phyloP scores from a whole-genome alignment of 306 rosid genomes.

The Aeschynomene evenia region DNA sequence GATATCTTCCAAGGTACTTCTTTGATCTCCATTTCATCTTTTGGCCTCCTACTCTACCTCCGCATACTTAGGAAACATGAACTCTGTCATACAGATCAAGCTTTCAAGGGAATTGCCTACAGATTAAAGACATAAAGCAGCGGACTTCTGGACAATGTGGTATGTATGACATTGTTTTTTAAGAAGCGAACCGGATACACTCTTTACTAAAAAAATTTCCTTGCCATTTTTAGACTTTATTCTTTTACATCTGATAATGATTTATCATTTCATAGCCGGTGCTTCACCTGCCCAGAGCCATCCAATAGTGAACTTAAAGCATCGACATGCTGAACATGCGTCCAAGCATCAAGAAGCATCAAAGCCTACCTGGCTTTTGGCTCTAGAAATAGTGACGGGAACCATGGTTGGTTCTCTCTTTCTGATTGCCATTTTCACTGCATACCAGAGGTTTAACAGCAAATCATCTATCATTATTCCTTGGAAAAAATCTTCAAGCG shows the following conservation, averaged over 20 bases:
- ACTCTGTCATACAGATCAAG: conserved; percentile 56
- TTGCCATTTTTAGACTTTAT: conserved; percentile 21
- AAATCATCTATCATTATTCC: conserved; percentile 87
- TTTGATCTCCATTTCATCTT: conserved; percentile 19
- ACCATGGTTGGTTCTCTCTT: conserved; percentile 68
- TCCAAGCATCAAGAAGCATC: conserved; percentile 59
- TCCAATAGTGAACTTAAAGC: conserved; percentile 42
- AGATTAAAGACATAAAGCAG: conserved; percentile 56
- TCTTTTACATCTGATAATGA: conserved; percentile 33
- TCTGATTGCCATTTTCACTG: conserved; percentile 68
- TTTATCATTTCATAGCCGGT: conserved; percentile 45
- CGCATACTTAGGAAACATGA: conserved; percentile 12
- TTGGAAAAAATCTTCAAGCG: conserved; percentile 87
- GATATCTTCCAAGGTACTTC: conserved; percentile 70
- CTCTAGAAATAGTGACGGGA: conserved; percentile 80
- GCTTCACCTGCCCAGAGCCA: conserved; percentile 52
- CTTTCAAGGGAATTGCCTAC: conserved; percentile 95
- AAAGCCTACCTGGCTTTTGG: conserved; percentile 88
- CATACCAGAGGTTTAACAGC: conserved; percentile 58
- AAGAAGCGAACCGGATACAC: background rate
- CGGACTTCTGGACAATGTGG: conserved; percentile 73
- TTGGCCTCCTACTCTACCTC: conserved; percentile 23
- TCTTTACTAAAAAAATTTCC: background rate
- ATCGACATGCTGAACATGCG: conserved; percentile 27
- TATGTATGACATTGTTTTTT: conserved; percentile 32